A percentile compares a stretch with the other conserved stretches of the same genome.
Conservation (phyloP, 768 basidiomycete species). For the Gloeophyllum trabeum region DNA sequence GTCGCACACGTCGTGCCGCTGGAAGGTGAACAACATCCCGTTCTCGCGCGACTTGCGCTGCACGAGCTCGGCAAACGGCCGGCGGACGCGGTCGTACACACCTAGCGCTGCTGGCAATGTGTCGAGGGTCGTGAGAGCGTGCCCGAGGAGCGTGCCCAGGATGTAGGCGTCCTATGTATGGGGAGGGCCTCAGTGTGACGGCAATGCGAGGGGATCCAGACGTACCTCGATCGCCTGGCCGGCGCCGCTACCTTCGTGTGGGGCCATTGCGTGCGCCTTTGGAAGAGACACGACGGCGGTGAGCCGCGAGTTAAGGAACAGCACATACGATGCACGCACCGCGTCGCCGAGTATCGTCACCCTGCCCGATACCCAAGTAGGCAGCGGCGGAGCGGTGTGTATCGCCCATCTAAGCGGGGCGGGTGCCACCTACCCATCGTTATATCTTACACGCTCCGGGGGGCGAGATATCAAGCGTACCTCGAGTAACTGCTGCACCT, state of each 20-base stretch:
- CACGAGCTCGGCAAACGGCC: slow-evolving; percentile 13
- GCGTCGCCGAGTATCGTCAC: slow-evolving; percentile 38
- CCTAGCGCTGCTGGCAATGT: slow-evolving; percentile 13
- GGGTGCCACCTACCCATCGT: too few relatives aligned
- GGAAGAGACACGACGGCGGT: too few relatives aligned
- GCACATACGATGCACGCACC: slow-evolving; percentile 8
- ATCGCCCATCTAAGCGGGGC: slow-evolving; percentile 51
- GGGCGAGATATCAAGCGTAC: too few relatives aligned
- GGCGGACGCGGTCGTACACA: slow-evolving; percentile 20
- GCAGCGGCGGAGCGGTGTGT: slow-evolving; percentile 41
- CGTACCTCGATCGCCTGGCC: slow-evolving; percentile 32
- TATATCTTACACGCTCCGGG: neutral
- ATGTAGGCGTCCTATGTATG: slow-evolving; percentile 26
- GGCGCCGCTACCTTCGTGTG: slow-evolving; percentile 32
- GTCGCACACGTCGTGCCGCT: slow-evolving; percentile 13
- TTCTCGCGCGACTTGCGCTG: neutral
- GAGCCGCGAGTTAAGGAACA: slow-evolving; percentile 1
- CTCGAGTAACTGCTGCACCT: slow-evolving; percentile 43
- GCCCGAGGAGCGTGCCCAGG: slow-evolving; percentile 29
- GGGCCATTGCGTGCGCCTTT: slow-evolving; percentile 27
- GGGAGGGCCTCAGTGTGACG: neutral
- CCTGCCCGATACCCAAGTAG: slow-evolving; percentile 36
- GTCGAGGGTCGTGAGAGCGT: slow-evolving; percentile 16
- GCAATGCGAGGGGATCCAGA: neutral
- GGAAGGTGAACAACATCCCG: slow-evolving; percentile 3